Evolutionary conservation across 306 rosid genomes (phyloP).

Genomic region (Sicyos edulis): DNA sequence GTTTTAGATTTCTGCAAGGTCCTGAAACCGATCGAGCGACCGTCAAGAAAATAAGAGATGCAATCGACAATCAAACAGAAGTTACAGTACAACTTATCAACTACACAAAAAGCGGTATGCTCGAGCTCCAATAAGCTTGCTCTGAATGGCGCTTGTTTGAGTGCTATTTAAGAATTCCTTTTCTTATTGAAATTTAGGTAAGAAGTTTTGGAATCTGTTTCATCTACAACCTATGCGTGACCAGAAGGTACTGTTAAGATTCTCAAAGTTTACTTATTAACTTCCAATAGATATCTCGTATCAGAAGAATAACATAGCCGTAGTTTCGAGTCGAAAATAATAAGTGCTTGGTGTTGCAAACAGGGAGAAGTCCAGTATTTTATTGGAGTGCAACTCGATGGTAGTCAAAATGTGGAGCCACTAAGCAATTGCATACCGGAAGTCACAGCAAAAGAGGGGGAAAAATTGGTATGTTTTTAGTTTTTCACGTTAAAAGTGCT

Average conservation of each 20-base stretch:
- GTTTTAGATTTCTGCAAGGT: conserved; percentile 82
- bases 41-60: conserved; percentile 78
- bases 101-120: conserved; percentile 77
- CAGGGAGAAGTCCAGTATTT: conserved; percentile 98
- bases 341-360: conserved; percentile 20
- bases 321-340: not conserved
- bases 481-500: not conserved
- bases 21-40: conserved; percentile 94
- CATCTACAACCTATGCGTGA: conserved; percentile 99
- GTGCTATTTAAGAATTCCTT: conserved; percentile 8
- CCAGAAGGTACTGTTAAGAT: conserved; percentile 58
- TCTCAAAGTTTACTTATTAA: not conserved
- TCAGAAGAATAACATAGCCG: not conserved
- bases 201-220: conserved; percentile 94
- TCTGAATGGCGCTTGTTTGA: not conserved
- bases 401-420: conserved; percentile 93
- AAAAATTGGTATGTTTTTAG: conserved; percentile 44
- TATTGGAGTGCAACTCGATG: conserved; percentile 97
- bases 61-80: conserved; percentile 82
- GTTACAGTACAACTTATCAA: conserved; percentile 93
- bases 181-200: conserved; percentile 44
- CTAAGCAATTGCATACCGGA: conserved; percentile 61
- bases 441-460: conserved; percentile 61
- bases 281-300: not conserved
- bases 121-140: conserved; percentile 1